phyloP scores from a whole-genome alignment of 2,329 filamentous ascomycete genomes.

The Periconia digitata region DNA sequence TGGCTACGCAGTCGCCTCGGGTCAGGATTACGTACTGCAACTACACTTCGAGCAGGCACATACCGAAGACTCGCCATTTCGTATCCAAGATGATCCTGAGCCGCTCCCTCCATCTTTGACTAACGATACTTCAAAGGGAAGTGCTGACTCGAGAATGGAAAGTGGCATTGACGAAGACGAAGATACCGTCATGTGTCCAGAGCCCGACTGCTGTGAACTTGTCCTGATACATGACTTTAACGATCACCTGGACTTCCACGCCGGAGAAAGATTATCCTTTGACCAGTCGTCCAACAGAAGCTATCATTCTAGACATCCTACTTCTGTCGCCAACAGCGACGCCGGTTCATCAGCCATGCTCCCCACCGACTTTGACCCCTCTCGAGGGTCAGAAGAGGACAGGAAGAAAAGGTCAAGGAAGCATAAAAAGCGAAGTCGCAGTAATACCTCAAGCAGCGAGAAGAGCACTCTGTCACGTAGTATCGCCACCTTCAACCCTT shows the following conservation, averaged over 20 bases:
- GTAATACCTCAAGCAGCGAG: slow-evolving; percentile 31
- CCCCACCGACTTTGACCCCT: slow-evolving; percentile 20
- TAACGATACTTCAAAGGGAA: slow-evolving; percentile 19
- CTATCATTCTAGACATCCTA: slow-evolving; percentile 35
- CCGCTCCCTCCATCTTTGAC: slow-evolving; percentile 26
- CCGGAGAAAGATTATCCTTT: slow-evolving; percentile 42
- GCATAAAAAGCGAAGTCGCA: slow-evolving; percentile 20
- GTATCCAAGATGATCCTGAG: slow-evolving; percentile 33
- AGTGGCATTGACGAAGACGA: slow-evolving; percentile 34
- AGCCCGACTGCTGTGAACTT: slow-evolving; percentile 47
- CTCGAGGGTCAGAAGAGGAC: slow-evolving; percentile 16
- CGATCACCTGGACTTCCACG: slow-evolving; percentile 51
- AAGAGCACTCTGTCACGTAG: slow-evolving; percentile 40
- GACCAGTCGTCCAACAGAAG: slow-evolving; percentile 32
- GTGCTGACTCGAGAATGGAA: slow-evolving; percentile 13
- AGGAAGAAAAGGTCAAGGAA: slow-evolving; percentile 27
- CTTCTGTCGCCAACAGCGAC: slow-evolving; percentile 9
- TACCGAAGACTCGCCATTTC: slow-evolving; percentile 42
- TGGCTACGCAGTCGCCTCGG: slow-evolving; percentile 28
- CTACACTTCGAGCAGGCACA: slow-evolving; percentile 46
- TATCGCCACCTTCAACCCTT: slow-evolving; percentile 38
- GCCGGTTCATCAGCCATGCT: slow-evolving; percentile 8
- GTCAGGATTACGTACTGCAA: slow-evolving; percentile 37
- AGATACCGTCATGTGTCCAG: slow-evolving; percentile 43
- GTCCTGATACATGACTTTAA: slow-evolving; percentile 46